phyloP scores from a whole-genome alignment of 2,329 filamentous ascomycete species.

The Fusarium solani-melongenae region DNA sequence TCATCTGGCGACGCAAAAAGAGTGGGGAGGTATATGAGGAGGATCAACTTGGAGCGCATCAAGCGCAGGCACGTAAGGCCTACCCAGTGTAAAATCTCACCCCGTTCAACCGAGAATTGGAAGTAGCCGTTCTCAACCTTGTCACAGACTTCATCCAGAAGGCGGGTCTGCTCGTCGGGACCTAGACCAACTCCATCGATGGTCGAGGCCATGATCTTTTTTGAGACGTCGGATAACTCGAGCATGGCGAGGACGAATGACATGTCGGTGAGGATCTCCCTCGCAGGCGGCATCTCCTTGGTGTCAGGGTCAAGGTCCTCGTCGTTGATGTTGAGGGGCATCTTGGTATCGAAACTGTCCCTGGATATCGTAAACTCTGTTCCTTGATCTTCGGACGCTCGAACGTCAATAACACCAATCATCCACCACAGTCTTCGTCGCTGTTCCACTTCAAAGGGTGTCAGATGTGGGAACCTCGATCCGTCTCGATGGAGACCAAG shows the following conservation, averaged over 20 bases:
- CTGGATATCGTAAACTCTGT: conserved; percentile 60
- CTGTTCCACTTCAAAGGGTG: conserved; percentile 71
- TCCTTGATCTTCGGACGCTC: conserved; percentile 70
- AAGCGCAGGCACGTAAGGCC: conserved; percentile 53
- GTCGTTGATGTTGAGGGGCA: conserved; percentile 70
- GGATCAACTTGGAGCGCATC: conserved; percentile 64
- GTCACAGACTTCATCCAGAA: conserved; percentile 59
- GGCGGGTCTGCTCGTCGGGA: conserved; percentile 54
- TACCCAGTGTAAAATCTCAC: conserved; percentile 52
- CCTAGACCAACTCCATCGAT: conserved; percentile 20
- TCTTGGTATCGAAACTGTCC: conserved; percentile 61
- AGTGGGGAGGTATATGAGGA: conserved; percentile 64
- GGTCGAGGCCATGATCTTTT: conserved; percentile 51
- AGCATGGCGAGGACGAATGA: conserved; percentile 53
- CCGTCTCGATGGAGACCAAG: conserved; percentile 70
- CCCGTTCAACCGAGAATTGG: conserved; percentile 48
- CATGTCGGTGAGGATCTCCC: conserved; percentile 66
- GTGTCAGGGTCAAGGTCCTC: conserved; percentile 60
- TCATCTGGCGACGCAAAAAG: conserved; percentile 56
- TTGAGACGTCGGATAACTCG: conserved; percentile 50
- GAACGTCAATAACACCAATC: conserved; percentile 68
- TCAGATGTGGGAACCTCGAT: conserved; percentile 60
- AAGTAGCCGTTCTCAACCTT: conserved; percentile 57
- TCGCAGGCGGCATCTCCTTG: conserved; percentile 57
- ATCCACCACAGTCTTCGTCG: conserved; percentile 72